phyloP scores from a whole-genome alignment of 352 stramenopile species.

The Phytophthora fragariaefolia region DNA sequence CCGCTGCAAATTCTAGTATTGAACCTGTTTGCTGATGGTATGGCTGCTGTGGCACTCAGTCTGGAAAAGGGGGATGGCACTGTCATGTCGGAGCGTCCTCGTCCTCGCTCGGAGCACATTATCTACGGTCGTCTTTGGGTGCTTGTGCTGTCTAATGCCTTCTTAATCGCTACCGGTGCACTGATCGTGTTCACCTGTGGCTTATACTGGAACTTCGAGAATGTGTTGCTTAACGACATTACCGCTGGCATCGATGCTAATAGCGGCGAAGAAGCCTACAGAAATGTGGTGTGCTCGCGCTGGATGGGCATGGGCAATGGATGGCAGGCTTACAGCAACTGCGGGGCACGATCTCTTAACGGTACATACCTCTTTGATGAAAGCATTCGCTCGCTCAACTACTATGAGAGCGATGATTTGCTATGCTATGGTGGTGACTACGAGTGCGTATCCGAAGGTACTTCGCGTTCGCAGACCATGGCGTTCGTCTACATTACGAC shows the following conservation, averaged over 20 bases:
- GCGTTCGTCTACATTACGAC: slow-evolving; percentile 82
- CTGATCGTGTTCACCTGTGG: slow-evolving; percentile 69
- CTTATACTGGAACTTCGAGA: slow-evolving; percentile 77
- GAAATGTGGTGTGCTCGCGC: slow-evolving; percentile 58
- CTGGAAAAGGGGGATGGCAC: slow-evolving; percentile 75
- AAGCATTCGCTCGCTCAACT: slow-evolving; percentile 34
- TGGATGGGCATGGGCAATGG: slow-evolving; percentile 59
- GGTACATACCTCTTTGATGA: slow-evolving; percentile 52
- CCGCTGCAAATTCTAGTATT: slow-evolving; percentile 97
- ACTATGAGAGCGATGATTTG: slow-evolving; percentile 51
- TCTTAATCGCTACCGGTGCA: slow-evolving; percentile 60
- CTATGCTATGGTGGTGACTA: slow-evolving; percentile 60
- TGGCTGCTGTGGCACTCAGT: slow-evolving; percentile 73
- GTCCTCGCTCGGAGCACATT: slow-evolving; percentile 64
- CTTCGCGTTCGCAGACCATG: slow-evolving; percentile 74
- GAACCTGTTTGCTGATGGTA: slow-evolving; percentile 97
- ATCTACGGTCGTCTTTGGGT: slow-evolving; percentile 76
- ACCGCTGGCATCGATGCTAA: slow-evolving; percentile 46
- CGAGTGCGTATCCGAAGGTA: slow-evolving; percentile 68
- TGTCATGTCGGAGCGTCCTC: slow-evolving; percentile 67
- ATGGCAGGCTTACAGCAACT: slow-evolving; percentile 62
- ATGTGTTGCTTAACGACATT: slow-evolving; percentile 65
- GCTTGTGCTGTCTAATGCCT: slow-evolving; percentile 67
- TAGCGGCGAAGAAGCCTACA: slow-evolving; percentile 44
- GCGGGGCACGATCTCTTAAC: slow-evolving; percentile 37